Evolutionary conservation across 2,329 filamentous ascomycete species (phyloP), one percentile per base, ranked within the genome.

Genomic region (Xylariales sp.): DNA sequence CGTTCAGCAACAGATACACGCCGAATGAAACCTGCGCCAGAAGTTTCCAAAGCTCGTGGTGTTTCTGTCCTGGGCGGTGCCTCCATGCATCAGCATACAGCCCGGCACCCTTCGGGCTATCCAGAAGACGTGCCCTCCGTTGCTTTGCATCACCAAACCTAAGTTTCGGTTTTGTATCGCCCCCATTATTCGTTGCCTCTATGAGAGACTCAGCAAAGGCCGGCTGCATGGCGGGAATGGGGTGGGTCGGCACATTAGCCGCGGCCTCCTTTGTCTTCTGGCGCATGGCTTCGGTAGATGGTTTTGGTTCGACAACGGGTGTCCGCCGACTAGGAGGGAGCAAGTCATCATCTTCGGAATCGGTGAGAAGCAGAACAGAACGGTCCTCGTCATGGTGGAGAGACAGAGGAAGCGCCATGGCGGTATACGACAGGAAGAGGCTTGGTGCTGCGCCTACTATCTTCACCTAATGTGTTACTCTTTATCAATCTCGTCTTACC

Each of bases 11-110:
- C 52, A 98, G 84, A 78, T 97, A 94, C 45, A 98, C 90, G 23
- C 96, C 95, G 79, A 98, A 98, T 1, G 93, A 91, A 73, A 98
- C 94, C 80, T 98, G 95, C 16, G 95, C 90, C 77, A 97, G 88
- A 56, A 97, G 87, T 81, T 97, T 97, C 84, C 91, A 91, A 67
- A 98, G 83, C 70, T 97, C 93, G 77, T 98, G 96, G 76, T 93
- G 91, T 75, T 89, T 87, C 77, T 96, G 93, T 50, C 89, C 89
- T 0, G 89, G 86, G 61, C 90, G 89, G 78, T 92, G 90, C 65
- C 91, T 89, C 93, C 94, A 97, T 77, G 88, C 81, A 56, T 90
- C 87, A 60, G 89, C 90, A 77, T 93, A 91, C 12, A 93, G 87
- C 14, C 89, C 87, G 65, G 92, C 91, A 67, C 90, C 89, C 66